Base-by-base conservation (phyloP, 2,329 filamentous ascomycete genomes). In the Colletotrichum tropicicola region DNA sequence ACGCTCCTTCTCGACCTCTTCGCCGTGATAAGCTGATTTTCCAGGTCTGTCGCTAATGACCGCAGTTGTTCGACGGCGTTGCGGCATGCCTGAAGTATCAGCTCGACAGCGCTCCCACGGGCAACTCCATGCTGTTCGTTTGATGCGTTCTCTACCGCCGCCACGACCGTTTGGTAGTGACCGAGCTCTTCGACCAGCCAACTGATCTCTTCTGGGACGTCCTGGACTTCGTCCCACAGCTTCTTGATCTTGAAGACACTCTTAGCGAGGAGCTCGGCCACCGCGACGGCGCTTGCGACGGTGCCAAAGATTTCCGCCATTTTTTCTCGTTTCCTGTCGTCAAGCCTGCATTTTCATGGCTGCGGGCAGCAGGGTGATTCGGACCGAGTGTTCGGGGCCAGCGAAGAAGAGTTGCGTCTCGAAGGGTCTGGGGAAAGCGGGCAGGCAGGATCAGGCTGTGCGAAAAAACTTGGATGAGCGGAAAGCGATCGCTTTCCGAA, bases 281-380 rank as follows among this genome's bases (percentile, higher is more conserved):
- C 56, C 3, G 64, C 51, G 10, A 67, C 5, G 19, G 59, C 61
- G 55, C 54, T 67, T 15, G 51, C 54, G 4, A 67, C 54, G 2
- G 53, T 17, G 9, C 64, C 64, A 3, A 67, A 43, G 1, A 59
- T 25, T 32, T 59, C 60, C 2, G 64, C 64, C 64, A 67, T 67
- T 0, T 3, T 9, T n/a, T n/a, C n/a, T n/a, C n/a, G n/a, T n/a
- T n/a, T n/a, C n/a, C n/a, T n/a, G n/a, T n/a, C n/a, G n/a, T n/a
- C n/a, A n/a, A n/a, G n/a, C n/a, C n/a, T n/a, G n/a, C n/a, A n/a
- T n/a, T n/a, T n/a, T n/a, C n/a, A n/a, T n/a, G n/a, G n/a, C n/a
- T n/a, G n/a, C n/a, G n/a, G n/a, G n/a, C n/a, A n/a, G n/a, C n/a
- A n/a, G n/a, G n/a, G n/a, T n/a, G n/a, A n/a, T n/a, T n/a, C n/a